Evolutionary conservation across 495 filamentous ascomycete species (phyloP).

Genomic region (Zalerion maritima): DNA sequence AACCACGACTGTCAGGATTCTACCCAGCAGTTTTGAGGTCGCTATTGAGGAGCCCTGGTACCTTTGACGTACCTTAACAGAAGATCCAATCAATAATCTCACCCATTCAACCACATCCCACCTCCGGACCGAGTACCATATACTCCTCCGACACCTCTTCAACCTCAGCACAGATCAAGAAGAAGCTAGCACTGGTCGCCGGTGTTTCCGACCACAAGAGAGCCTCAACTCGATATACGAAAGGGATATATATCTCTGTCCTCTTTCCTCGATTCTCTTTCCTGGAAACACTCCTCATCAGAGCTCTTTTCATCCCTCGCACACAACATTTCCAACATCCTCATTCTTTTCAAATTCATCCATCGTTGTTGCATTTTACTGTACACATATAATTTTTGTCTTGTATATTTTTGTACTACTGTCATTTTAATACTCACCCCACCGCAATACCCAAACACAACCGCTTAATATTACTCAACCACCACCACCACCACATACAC

Average conservation of each 20-base stretch:
- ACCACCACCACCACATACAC: slow-evolving; percentile 6
- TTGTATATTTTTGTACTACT: background rate
- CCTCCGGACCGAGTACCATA: no score
- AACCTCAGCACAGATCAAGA: no score
- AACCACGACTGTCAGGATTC: slow-evolving; percentile 9
- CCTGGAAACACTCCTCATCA: no score
- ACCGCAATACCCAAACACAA: no score
- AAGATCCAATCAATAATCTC: background rate
- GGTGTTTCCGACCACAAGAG: no score
- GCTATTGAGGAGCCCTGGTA: slow-evolving; percentile 24
- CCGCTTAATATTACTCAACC: slow-evolving; percentile 1
- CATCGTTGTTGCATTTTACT: background rate
- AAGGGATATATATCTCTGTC: no score
- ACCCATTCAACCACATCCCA: no score
- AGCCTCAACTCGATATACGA: no score
- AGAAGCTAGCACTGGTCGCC: no score
- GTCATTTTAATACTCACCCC: no score
- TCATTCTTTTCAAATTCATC: slow-evolving; percentile 1
- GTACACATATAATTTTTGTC: background rate
- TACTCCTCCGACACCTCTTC: no score
- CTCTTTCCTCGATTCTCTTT: no score
- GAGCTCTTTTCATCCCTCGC: slow-evolving; percentile 1
- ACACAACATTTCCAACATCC: slow-evolving; percentile 5
- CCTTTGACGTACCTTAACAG: slow-evolving; percentile 17
- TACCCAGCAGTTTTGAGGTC: slow-evolving; percentile 21